A percentile compares a stretch with the other conserved stretches of the same genome.
These are phyloP conservation scores for Pyropia haitanensis DNA, from an alignment of 23 red algal species.

Conservation along the genomic window DNA sequence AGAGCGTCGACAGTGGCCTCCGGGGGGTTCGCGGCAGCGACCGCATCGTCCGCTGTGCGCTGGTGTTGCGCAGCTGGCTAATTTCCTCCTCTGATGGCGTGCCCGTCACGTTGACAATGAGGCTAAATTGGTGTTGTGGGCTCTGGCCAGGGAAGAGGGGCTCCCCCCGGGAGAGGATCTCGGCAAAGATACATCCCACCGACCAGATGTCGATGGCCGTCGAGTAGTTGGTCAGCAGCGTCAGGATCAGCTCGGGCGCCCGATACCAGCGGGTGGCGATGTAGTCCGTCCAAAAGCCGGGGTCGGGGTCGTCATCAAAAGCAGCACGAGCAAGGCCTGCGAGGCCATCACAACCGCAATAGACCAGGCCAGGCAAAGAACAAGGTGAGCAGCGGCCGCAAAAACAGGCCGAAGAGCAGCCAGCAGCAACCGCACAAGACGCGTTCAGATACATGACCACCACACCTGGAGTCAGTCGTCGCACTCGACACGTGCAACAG, in stretches of 20 bases:
- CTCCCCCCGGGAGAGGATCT: constrained; percentile 68
- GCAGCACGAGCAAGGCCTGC: constrained; percentile 67
- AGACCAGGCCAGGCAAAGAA: no score
- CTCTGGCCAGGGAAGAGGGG: constrained; percentile 87
- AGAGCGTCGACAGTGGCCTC: constrained; percentile 31
- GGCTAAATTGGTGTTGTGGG: constrained; percentile 67
- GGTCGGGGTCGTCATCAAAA: constrained; percentile 50
- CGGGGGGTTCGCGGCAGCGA: constrained; percentile 40
- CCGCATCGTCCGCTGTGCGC: constrained; percentile 37
- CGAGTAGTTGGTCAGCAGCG: constrained; percentile 37
- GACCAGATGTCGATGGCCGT: constrained; percentile 81
- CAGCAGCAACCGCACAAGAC: no score
- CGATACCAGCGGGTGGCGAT: constrained; percentile 85
- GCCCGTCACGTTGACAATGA: constrained; percentile 84
- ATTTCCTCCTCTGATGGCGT: constrained; percentile 54
- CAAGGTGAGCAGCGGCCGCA: no score
- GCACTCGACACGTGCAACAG: no score
- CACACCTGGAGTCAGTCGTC: no score
- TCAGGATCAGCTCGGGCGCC: constrained; percentile 73
- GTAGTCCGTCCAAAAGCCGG: constrained; percentile 81
- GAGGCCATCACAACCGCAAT: no score
- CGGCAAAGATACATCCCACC: constrained; percentile 96
- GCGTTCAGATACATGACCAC: no score
- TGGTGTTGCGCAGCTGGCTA: constrained; percentile 37
- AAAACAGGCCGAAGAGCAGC: no score